Conservation (phyloP, 139 green algal genomes). For the Marvania coccoides region DNA sequence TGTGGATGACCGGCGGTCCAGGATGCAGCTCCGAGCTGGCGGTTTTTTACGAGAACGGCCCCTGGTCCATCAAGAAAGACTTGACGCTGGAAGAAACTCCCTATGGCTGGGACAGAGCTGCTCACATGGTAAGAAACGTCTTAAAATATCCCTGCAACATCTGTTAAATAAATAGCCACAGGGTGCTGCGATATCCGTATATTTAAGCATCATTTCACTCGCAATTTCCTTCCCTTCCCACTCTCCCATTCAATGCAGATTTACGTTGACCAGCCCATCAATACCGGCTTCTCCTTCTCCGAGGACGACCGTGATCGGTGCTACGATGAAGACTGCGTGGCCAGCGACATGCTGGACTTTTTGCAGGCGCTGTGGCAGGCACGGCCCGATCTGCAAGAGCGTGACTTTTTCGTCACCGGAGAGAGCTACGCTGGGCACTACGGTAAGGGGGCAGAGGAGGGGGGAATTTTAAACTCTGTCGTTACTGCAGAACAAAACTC, state of each 20-base stretch:
- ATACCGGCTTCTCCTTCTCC: constrained; percentile 86
- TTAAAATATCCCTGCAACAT: too few relatives aligned
- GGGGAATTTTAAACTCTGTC: background rate
- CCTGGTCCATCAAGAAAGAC: constrained; percentile 68
- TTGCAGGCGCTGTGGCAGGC: constrained; percentile 73
- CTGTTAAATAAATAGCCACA: too few relatives aligned
- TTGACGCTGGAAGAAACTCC: constrained; percentile 52
- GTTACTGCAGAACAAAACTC: too few relatives aligned
- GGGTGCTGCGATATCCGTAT: background rate
- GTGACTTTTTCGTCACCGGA: constrained; percentile 81
- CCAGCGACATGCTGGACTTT: constrained; percentile 93
- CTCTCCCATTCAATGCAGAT: constrained; percentile 18
- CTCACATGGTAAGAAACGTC: constrained; percentile 1
- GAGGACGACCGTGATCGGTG: constrained; percentile 30
- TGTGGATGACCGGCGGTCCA: constrained; percentile 83
- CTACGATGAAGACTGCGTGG: constrained; percentile 64
- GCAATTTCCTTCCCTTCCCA: background rate
- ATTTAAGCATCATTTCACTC: background rate
- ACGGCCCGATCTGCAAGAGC: constrained; percentile 54
- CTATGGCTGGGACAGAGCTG: constrained; percentile 34
- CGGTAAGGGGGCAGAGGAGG: background rate
- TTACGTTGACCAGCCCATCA: constrained; percentile 85
- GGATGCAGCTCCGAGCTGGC: constrained; percentile 89
- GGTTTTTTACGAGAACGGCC: constrained; percentile 67
- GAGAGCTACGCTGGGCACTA: constrained; percentile 66